Base-by-base conservation (phyloP, 148 eudicot species). In the Chenopodium suecicum region DNA sequence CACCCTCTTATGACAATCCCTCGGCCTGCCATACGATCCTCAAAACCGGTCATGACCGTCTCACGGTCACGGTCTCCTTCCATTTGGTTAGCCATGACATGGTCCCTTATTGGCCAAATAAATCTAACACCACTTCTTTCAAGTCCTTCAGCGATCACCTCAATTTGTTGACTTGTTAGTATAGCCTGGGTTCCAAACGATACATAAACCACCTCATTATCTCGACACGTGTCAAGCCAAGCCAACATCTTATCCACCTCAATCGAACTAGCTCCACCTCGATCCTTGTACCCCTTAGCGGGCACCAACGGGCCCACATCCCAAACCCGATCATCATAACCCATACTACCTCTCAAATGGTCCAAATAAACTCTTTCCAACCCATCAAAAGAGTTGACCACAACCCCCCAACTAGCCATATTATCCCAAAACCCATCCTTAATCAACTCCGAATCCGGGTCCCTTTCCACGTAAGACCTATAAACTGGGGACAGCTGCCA, bases 201-300 rank as follows among this genome's bases (percentile, higher is more conserved):
- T 41, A 88, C 82, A 7, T 85, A 88, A 0, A 88, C 83, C 6
- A 88, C 86, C 81, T 86, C 82, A 17, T 77, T 48, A 2, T 88
- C 88, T 0, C 20, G 37, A 64, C 85, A 77, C 66, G 48, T 52
- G 77, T 88, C 90, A 9, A 90, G 91, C 94, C 92, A 91, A 58
- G 81, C 79, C 82, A 81, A 16, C 50, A 84, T 50, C 23, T 77
- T 62, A 47, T 80, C 41, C 9, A 48, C 84, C 41, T 60, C 81
- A 6, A 70, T 72, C 23, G 89, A 60, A 17, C 76, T 82, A 9
- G 80, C 63, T 78, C 87, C 90, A 9, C 88, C 84, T 58, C 88
- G 81, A 22, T 46, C 73, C 1, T 44, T 19, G 67, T 74, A 50
- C 70, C 79, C 82, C 1, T 62, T 63, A 6, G 76, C 69, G 10